Percentiles rank a stretch among this genome's conserved stretches.
phyloP scores from a whole-genome alignment of 2,329 filamentous ascomycete species.

The Huntiella decipiens region DNA sequence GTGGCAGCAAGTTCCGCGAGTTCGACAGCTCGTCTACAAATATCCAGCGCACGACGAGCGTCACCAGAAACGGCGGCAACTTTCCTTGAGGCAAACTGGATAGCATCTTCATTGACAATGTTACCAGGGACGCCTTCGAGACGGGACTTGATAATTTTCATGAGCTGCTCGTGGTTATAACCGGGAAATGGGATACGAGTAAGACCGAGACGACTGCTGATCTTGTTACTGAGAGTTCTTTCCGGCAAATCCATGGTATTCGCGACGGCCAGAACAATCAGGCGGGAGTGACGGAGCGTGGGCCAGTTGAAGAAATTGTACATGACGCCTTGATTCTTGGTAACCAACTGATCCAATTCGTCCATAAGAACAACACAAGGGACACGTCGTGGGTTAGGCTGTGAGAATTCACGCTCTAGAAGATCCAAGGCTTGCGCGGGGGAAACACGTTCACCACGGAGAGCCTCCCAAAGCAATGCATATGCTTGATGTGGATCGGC shows the following conservation, averaged over 20 bases:
- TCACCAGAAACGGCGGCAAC: slow-evolving; percentile 93
- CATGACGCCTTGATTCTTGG: slow-evolving; percentile 98
- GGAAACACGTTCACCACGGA: slow-evolving; percentile 83
- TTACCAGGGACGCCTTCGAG: slow-evolving; percentile 73
- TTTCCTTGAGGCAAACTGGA: slow-evolving; percentile 92
- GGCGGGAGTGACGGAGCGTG: slow-evolving; percentile 66
- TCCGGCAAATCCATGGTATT: slow-evolving; percentile 99
- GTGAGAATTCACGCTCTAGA: slow-evolving; percentile 78
- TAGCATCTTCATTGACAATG: slow-evolving; percentile 78
- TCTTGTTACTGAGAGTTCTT: slow-evolving; percentile 92
- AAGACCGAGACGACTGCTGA: slow-evolving; percentile 74
- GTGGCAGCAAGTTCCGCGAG: slow-evolving; percentile 45
- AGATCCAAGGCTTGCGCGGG: slow-evolving; percentile 81
- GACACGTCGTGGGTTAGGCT: slow-evolving; percentile 74
- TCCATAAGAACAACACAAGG: slow-evolving; percentile 98
- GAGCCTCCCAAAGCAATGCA: slow-evolving; percentile 81
- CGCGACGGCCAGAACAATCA: slow-evolving; percentile 92
- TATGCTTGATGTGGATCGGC: slow-evolving; percentile 96
- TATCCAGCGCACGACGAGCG: slow-evolving; percentile 78
- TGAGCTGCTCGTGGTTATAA: slow-evolving; percentile 91
- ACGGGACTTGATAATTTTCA: slow-evolving; percentile 92
- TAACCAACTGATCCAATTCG: slow-evolving; percentile 91
- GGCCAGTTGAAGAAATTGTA: slow-evolving; percentile 99
- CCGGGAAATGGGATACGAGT: slow-evolving; percentile 93
- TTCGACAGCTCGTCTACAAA: slow-evolving; percentile 87